Evolutionary conservation across 2,329 filamentous ascomycete species (phyloP), one percentile per base, ranked within the genome.

Genomic region (Xylariaceae sp.): DNA sequence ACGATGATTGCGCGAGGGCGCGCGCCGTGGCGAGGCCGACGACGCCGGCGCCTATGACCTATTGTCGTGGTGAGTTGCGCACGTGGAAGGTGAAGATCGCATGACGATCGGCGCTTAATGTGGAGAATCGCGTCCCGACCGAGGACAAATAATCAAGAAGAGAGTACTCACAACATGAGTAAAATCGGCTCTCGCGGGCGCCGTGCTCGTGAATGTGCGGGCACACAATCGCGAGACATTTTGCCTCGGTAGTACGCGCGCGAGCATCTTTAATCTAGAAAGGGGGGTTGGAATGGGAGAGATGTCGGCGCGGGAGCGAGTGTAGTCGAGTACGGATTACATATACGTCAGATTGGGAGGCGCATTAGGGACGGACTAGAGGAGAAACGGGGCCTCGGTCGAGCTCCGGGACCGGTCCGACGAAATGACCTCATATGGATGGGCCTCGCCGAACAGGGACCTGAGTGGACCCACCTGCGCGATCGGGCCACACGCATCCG

Each of bases 11-110:
- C 56, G 91, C 85, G 23, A 96, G 81, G 63, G 87, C 81, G 3
- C 88, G 83, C 4, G 91, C 90, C 57, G 92, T 83, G 7, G 92
- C 88, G 1, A 96, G 82, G 9, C 92, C 92, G 42, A 96, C 87
- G 0, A 90, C 82, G 64, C 83, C 83, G 66, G 78, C 82, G 66
- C 83, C 83, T 57, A 85, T 79, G 39, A 85, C 77, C 78, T 83
- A 30, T 37, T 1, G 7, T 44, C 2, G 7, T 50, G 18, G 52
- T 58, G 18, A 58, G 59, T 34, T 44, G 10, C 44, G 45, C 17
- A 34, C 17, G 18, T 15, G 23, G 23, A 11, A 55, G 15, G 42
- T 11, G 39, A 37, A 13, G 34, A 13, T n/a, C 9, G 37, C 8
- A 45, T 45, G 11, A 17, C 23, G 23, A 30, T 30, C 23, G 23